Evolutionary conservation across 2,329 filamentous ascomycete species (phyloP), one percentile per base, ranked within the genome.

Genomic region (Neonectria magnoliae): DNA sequence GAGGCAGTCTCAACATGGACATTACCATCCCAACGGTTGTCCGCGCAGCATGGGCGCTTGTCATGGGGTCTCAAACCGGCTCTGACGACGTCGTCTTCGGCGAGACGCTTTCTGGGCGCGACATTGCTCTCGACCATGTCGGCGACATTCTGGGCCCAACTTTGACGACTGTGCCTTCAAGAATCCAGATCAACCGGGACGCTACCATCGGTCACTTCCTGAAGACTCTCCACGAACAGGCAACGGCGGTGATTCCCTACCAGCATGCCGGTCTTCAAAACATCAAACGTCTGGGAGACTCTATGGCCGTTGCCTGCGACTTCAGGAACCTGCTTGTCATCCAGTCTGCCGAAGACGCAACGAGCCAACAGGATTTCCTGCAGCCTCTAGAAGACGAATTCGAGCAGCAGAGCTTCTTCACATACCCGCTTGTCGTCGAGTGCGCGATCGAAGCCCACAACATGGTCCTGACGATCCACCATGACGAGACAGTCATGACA

Each of bases 201-300:
- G 33, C 18, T 5, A 56, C 55, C 3, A 27, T 69, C 33, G 44
- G 50, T 0, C 16, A 71, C 0, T 52, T 69, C 1, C 4, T 71
- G 9, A 31, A 33, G n/a, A 22, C 53, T 16, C 73, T 88, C 14
- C 73, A 82, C n/a, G 18, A 52, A 1, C 31, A 63, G n/a, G 53
- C 64, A 7, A 42, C 56, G 7, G 64, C 64, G 5, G 64, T 69
- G 64, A 62, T 65, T 4, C 8, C 58, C 7, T 62, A 51, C 31
- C 64, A 68, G 33, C 66, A 70, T 8, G 60, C 51, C 14, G 68
- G 68, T 4, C 27, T 70, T 11, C 67, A 64, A 9, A 63, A 66
- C 9, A 75, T 75, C 45, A 64, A 67, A 20, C 66, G 59, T 18
- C 33, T 68, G 1, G 58, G 57, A 20, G n/a, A 56, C 10, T 60